Conservation (phyloP, 352 stramenopile species). For the Elongisporangium senticosum region DNA sequence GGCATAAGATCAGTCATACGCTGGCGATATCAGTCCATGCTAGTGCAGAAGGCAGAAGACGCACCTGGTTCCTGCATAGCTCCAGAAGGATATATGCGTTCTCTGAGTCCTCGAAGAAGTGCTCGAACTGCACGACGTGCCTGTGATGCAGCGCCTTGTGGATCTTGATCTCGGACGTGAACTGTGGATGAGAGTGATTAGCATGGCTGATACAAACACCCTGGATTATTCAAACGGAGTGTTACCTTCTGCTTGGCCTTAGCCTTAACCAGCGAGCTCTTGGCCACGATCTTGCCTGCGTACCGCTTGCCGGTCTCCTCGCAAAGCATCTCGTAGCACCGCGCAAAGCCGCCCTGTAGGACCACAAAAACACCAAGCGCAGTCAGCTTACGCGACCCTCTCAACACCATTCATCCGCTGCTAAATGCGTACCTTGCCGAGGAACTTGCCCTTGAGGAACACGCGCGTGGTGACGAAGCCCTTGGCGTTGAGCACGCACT, state of each 20-base stretch:
- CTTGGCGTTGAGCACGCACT: slow-evolving; percentile 46
- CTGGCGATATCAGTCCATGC: neutral
- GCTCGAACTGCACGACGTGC: slow-evolving; percentile 96
- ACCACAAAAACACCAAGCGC: neutral
- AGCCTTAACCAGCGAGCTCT: slow-evolving; percentile 95
- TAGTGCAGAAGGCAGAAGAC: neutral
- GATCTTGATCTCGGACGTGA: slow-evolving; percentile 98
- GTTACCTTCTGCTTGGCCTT: slow-evolving; percentile 95
- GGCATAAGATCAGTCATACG: neutral
- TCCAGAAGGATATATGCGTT: slow-evolving; percentile 98
- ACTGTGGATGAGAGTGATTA: slow-evolving; percentile 40
- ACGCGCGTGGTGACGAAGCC: slow-evolving; percentile 54
- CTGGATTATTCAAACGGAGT: neutral
- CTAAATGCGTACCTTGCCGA: slow-evolving; percentile 84
- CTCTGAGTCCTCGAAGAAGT: slow-evolving; percentile 97
- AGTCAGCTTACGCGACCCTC: neutral
- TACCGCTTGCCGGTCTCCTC: slow-evolving; percentile 91
- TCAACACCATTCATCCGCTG: neutral
- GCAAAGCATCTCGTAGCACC: slow-evolving; percentile 94
- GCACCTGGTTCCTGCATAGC: slow-evolving; percentile 92
- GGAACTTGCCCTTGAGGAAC: slow-evolving; percentile 91
- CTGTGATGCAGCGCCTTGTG: slow-evolving; percentile 94
- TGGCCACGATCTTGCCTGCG: slow-evolving; percentile 97
- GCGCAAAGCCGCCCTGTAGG: slow-evolving; percentile 94
- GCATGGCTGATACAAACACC: neutral